Base-by-base conservation (phyloP, 1,284 basidiomycete species). In the Baeospora myosura region DNA sequence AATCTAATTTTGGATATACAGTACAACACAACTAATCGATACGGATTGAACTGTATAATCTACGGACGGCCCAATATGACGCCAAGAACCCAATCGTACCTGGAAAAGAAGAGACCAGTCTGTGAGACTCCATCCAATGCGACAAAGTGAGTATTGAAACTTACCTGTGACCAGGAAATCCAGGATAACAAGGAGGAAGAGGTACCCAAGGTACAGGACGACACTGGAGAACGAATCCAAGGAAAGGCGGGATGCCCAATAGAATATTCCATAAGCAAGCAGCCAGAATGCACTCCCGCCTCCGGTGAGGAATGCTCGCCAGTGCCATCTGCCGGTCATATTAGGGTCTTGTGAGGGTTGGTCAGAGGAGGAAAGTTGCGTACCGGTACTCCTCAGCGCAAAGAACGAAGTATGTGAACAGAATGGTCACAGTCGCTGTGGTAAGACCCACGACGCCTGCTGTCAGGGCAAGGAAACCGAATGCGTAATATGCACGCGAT, bases 211-310 rank as follows among this genome's bases (percentile, higher is more conserved):
- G 66, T 95, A 98, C 21, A 98, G 72, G 16, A 87, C 73, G 37
- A 89, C 76, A 55, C 88, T 92, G 2, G 90, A 78, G 44, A 93
- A 67, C 7, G 89, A 90, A 52, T 86, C 82, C 41, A 98, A 73
- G 22, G 81, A 88, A 18, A 97, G 72, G 18, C 91, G 76, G 2
- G 88, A 86, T 7, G 74, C 77, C 91, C 91, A 96, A 60, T 95
- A 97, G 60, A 89, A 88, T 2, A 89, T 51, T 2, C 81, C 84
- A 56, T 94, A 96, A 0, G 75, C 72, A 43, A 96, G 70, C 24
- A 98, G 67, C 94, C 95, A 98, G 61, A 96, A 81, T 0, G 93
- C 87, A 46, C 86, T 89, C 16, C 92, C 92, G 4, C 93, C 95
- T 23, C 94, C 95, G n/a, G 84, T 87, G 49, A 96, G 60, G 73